Percentiles rank a stretch among this genome's conserved stretches.
Evolutionary conservation across 208 protist genomes (phyloP).

Genomic region (Acanthamoeba triangularis): DNA sequence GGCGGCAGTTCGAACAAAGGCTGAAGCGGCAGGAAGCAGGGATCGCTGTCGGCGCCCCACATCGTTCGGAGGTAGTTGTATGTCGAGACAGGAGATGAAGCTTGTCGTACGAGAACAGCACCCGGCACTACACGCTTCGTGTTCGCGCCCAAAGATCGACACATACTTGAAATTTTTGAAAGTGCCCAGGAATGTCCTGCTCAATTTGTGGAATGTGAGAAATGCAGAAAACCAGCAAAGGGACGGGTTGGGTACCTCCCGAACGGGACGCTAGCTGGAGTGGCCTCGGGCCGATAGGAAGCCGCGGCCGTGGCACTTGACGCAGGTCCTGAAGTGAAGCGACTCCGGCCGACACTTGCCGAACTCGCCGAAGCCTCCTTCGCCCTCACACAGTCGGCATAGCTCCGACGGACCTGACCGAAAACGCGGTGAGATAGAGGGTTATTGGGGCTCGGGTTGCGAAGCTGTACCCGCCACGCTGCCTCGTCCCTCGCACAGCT

Average conservation of each 20-base stretch:
- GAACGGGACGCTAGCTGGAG: background rate
- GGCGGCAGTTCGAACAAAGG: background rate
- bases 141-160: no score
- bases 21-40: background rate
- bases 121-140: no score
- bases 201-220: no score
- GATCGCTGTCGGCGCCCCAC: background rate
- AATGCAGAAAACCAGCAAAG: no score
- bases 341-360: slow-evolving; percentile 57
- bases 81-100: no score
- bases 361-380: slow-evolving; percentile 18
- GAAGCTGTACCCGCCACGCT: background rate
- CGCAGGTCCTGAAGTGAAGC: background rate
- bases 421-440: background rate
- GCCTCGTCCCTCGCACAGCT: background rate
- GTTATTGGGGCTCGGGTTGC: no score
- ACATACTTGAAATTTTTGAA: no score
- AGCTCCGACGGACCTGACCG: background rate
- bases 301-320: slow-evolving; percentile 49
- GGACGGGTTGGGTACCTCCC: background rate
- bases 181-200: no score
- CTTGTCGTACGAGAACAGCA: no score
- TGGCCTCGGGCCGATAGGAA: background rate
- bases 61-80: background rate
- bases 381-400: slow-evolving; percentile 21